Percentiles rank a stretch among this genome's conserved stretches.
Evolutionary conservation across 2,329 filamentous ascomycete genomes (phyloP).

Genomic region (Fusarium subtropicale): DNA sequence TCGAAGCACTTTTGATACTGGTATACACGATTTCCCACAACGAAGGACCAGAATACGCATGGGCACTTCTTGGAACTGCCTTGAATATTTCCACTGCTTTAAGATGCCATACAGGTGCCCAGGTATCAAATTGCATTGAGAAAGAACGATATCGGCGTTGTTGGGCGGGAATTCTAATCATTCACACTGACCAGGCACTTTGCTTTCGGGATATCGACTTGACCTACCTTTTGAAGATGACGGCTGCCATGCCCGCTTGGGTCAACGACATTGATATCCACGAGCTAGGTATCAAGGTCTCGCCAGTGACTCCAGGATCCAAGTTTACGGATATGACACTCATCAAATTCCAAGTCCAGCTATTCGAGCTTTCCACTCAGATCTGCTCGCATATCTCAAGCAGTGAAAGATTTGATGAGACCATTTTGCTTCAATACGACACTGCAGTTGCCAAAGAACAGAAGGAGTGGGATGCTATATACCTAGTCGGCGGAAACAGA

Average conservation of each 20-base stretch:
- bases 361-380: neutral
- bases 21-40: constrained; percentile 17
- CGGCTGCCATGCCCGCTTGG: constrained; percentile 8
- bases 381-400: constrained; percentile 6
- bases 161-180: constrained; percentile 11
- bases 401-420: neutral
- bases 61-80: constrained; percentile 15
- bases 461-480: neutral
- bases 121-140: neutral
- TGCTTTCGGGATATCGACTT: constrained; percentile 21
- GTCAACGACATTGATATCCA: constrained; percentile 12
- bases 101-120: neutral
- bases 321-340: constrained; percentile 6
- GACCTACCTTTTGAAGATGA: constrained; percentile 17
- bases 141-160: neutral
- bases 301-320: rapidly evolving
- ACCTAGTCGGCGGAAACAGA: neutral
- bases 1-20: constrained; percentile 10
- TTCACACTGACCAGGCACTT: neutral
- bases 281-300: neutral
- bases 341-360: neutral
- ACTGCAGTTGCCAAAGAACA: neutral
- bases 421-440: neutral
- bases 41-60: constrained; percentile 10
- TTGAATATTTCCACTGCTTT: constrained; percentile 16